Conservation (phyloP, 345 rosid genomes). For the Eucalyptus pauciflora region DNA sequence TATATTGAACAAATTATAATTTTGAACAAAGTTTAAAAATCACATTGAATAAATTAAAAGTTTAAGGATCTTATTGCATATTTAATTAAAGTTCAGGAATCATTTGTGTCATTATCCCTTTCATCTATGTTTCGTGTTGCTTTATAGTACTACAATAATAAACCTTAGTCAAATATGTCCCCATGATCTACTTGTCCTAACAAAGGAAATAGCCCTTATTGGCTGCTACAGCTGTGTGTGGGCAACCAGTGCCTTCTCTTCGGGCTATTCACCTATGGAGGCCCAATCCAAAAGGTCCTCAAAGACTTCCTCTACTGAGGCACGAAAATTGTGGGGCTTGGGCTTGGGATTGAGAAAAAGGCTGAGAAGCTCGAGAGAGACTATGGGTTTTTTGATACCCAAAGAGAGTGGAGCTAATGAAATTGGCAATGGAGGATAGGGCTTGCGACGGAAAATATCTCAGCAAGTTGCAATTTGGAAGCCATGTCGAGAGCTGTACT, state of each 20-base stretch:
- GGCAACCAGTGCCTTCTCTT: not conserved
- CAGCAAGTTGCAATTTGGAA: not conserved
- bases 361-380: not conserved
- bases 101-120: accelerated
- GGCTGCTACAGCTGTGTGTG: not conserved
- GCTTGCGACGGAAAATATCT: not conserved
- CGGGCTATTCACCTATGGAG: not conserved
- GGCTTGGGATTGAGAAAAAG: not conserved
- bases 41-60: accelerated
- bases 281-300: not conserved
- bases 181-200: not conserved
- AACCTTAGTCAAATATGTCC: not conserved
- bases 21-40: accelerated
- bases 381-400: not conserved
- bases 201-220: not conserved
- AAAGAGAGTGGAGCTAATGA: not conserved
- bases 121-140: not conserved
- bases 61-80: accelerated
- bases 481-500: not conserved
- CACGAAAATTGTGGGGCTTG: not conserved
- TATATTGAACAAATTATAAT: accelerated
- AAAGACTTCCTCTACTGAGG: not conserved
- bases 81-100: accelerated
- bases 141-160: accelerated
- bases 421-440: not conserved